Percentiles rank a stretch among this genome's conserved stretches.
These are phyloP conservation scores for Lecanoromycetidae sp. DNA, from an alignment of 2,329 filamentous ascomycete species.

Conservation along the genomic window DNA sequence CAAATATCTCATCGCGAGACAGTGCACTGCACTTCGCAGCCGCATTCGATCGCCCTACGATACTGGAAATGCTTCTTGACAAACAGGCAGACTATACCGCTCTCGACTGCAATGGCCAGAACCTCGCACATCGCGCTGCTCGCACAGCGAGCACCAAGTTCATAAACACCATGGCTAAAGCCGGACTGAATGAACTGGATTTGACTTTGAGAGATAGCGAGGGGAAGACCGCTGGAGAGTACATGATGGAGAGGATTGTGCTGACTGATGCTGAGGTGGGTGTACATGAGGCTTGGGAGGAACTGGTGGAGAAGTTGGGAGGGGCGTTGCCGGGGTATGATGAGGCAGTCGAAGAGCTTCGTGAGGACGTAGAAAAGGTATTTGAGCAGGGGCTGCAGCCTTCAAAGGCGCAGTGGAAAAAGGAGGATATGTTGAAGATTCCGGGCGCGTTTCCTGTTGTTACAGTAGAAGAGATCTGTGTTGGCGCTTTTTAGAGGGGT, in stretches of 20 bases:
- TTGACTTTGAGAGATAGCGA: background rate
- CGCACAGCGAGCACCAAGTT: background rate
- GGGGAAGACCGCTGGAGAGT: background rate
- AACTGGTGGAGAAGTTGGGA: no score
- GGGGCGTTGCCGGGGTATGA: no score
- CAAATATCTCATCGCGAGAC: background rate
- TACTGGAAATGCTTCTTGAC: background rate
- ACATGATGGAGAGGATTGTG: background rate
- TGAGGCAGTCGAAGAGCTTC: no score
- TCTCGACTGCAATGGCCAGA: background rate
- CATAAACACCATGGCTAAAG: background rate
- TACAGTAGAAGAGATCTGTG: no score
- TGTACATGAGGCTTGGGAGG: no score
- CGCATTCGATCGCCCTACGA: background rate
- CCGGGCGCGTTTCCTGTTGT: no score
- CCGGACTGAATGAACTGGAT: background rate
- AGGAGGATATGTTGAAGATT: no score
- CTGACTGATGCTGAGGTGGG: background rate
- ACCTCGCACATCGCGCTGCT: background rate
- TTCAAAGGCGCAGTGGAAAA: no score
- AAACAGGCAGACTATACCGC: background rate
- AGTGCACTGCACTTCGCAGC: constrained; percentile 1
- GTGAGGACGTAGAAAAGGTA: no score
- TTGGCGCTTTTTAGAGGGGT: no score
- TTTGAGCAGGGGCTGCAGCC: no score